Evolutionary conservation across 352 stramenopile species (phyloP), one percentile per base, ranked within the genome.

Genomic region (Thraustochytrium sp.): DNA sequence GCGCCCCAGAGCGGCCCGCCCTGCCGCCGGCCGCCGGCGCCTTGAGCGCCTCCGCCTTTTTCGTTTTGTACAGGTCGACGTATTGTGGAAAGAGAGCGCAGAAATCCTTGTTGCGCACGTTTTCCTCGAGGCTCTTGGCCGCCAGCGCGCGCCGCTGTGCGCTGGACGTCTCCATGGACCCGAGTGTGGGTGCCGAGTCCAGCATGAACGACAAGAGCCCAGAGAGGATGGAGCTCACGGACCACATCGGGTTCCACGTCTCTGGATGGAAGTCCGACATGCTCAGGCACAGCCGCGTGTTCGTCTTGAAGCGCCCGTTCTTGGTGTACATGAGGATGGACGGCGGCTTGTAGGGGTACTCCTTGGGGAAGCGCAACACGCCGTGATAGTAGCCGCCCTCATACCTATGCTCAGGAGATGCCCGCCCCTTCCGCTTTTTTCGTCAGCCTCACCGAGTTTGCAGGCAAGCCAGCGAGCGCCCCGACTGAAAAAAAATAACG

Each of bases 221-320:
- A 56, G 92, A 97, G 75, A 98, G 89, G 85, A 98, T 98, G 49
- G 94, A 97, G 80, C 89, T 94, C 42, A 98, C 93, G 42, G 90
- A 95, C 94, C 94, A 98, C 92, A 97, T 97, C 29, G 95, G 95
- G 87, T 98, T 98, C 95, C 95, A 98, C 18, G 91, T 95, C 87
- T 98, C 94, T 5, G 93, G 93, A 82, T 98, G 94, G 87, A 96
- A 98, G 86, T 98, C 94, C 61, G 91, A 96, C 94, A 98, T 98
- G 84, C 89, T 95, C 3, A 98, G 88, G 89, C 95, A 98, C 54
- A 98, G 87, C 29, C 93, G 89, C 85, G 95, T 90, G 87, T 97
- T 97, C 21, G 93, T 94, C 86, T 96, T 95, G 87, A 98, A 98
- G 55, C 95, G 92, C 26, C 95, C 95, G 65, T 94, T 97, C 26